A percentile compares a stretch with the other conserved stretches of the same genome.
phyloP scores from a whole-genome alignment of 2,329 filamentous ascomycete species.

The Aureobasidium sp. region DNA sequence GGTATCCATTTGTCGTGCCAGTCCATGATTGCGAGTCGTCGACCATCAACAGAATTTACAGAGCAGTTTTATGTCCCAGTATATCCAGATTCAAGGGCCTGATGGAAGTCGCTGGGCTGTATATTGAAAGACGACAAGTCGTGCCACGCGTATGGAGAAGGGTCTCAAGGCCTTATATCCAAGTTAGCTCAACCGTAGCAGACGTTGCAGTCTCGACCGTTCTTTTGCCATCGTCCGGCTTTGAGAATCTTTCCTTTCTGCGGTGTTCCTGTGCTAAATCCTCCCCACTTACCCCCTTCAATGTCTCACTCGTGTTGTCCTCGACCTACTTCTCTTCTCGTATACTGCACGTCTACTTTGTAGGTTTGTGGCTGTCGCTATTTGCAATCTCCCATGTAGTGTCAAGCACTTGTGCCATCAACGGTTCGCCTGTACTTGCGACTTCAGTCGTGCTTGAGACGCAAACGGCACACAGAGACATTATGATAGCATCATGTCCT shows the following conservation, averaged over 20 bases:
- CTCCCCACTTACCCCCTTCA: neutral
- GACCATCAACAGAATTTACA: neutral
- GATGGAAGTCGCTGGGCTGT: neutral
- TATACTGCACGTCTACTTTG: neutral
- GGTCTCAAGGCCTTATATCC: neutral
- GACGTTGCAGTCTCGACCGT: neutral
- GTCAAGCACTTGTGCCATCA: neutral
- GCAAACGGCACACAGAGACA: neutral
- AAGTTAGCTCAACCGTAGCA: neutral
- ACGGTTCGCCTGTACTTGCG: neutral
- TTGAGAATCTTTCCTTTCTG: neutral
- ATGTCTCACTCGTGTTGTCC: neutral
- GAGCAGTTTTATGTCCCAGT: neutral
- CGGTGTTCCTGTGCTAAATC: neutral
- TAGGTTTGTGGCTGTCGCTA: neutral
- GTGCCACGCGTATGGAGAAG: neutral
- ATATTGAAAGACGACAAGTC: neutral
- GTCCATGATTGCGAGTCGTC: neutral
- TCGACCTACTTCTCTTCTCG: neutral
- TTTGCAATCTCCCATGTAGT: neutral
- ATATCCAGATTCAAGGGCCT: neutral
- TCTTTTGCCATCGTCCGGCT: conserved; percentile 2
- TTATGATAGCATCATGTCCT: conserved; percentile 2
- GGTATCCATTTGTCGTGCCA: conserved; percentile 9
- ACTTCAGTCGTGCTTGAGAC: neutral